Percentiles rank a stretch among this genome's conserved stretches.
phyloP scores from a whole-genome alignment of 1,284 basidiomycete species.

The Apiotrichum sp. region DNA sequence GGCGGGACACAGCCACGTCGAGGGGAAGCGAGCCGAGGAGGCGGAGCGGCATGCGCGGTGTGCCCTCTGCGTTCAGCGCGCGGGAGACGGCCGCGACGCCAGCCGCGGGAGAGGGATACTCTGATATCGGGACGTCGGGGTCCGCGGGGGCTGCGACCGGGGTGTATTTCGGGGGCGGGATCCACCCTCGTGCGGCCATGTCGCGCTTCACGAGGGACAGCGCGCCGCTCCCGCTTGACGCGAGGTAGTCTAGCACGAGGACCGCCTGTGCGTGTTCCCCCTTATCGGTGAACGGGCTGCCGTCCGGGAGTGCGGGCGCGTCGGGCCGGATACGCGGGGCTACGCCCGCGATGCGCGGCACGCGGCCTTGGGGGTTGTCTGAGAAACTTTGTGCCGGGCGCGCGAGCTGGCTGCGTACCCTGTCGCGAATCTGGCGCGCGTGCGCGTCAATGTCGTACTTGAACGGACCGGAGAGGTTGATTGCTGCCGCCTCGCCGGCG shows the following conservation, averaged over 20 bases:
- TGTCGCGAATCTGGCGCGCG: conserved; percentile 46
- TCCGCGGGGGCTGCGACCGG: not conserved
- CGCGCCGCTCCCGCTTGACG: conserved; percentile 63
- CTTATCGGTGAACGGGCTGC: conserved; percentile 10
- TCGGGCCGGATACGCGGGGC: not conserved
- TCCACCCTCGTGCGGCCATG: conserved; percentile 12
- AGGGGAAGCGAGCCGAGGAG: not conserved
- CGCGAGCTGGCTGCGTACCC: conserved; percentile 7
- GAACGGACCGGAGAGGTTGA: conserved; percentile 79
- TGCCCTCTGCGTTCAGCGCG: not conserved
- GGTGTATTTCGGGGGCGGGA: not conserved
- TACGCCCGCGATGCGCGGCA: not conserved
- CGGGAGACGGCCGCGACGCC: not conserved
- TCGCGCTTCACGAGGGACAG: not conserved
- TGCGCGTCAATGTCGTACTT: conserved; percentile 78
- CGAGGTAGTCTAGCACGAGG: conserved; percentile 69
- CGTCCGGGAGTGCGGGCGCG: not conserved
- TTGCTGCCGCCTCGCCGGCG: conserved; percentile 48
- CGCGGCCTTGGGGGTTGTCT: not conserved
- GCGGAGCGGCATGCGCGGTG: not conserved
- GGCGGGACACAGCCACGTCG: not conserved
- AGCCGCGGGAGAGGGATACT: not conserved
- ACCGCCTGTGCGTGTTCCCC: conserved; percentile 52
- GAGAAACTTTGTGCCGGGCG: conserved; percentile 4
- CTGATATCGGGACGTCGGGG: not conserved